Base-by-base conservation (phyloP, 371 early-diverging fungal genomes). In the Neoconidiobolus thromboides region DNA sequence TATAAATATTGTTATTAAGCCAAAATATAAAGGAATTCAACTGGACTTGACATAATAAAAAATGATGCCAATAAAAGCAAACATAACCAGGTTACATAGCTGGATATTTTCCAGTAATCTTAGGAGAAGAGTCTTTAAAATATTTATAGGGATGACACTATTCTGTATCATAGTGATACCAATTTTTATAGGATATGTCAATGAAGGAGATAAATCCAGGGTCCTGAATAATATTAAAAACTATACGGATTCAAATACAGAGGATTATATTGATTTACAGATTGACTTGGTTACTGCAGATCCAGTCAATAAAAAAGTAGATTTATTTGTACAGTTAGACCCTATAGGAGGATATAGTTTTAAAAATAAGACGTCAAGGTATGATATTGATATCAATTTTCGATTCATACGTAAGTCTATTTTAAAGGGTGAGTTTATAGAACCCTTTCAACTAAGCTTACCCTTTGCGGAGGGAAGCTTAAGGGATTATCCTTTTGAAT, bases 401-500 rank as follows among this genome's bases (percentile, higher is more conserved):
- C 37, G 37, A 4, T 55, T 40, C 56, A 55, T 37, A 36, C 40
- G n/a, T 6, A 4, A 37, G 6, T 37, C 14, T 9, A 40, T 48
- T 6, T 3, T 3, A 6, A 43, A 3, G 36, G 12, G 40, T 14
- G 3, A 37, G 37, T 40, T 39, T 1, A 48, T 56, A 10, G 39
- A 43, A 14, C 26, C 3, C 1, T 51, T 40, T 43, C 65, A 65
- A 51, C 63, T 69, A 12, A 67, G 67, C 1, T 65, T 69, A 63
- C 67, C 69, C 0, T 67, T 67, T 48, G 65, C 55, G 58, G 63
- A 63, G 41, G 69, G 69, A 10, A 66, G 63, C 3, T 62, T 65
- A 2, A 64, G 65, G 41, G 67, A 69, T 40, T 69, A 69, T 12
- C 69, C 67, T 0, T 66, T 69, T 50, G 69, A 69, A 38, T 52